phyloP scores from a whole-genome alignment of 2,329 filamentous ascomycete species.

The Alternaria consortialis region DNA sequence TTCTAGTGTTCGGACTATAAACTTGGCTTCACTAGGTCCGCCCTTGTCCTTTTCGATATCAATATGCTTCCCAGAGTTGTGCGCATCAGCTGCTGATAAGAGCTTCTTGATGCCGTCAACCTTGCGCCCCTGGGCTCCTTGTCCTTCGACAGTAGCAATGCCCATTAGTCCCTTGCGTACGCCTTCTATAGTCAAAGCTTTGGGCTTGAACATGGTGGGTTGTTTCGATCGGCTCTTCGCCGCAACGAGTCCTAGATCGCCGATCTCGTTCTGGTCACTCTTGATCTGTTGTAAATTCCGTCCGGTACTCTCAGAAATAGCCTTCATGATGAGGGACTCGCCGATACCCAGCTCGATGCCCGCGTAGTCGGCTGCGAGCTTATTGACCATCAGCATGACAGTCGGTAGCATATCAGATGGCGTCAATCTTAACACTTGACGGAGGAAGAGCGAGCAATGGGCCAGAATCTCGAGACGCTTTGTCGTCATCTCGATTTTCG shows the following conservation, averaged over 20 bases:
- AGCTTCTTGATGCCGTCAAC: constrained; percentile 96
- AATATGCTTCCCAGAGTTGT: constrained; percentile 68
- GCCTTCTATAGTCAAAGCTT: constrained; percentile 82
- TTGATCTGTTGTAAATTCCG: constrained; percentile 90
- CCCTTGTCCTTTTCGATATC: constrained; percentile 94
- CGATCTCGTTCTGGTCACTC: constrained; percentile 93
- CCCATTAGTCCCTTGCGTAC: constrained; percentile 88
- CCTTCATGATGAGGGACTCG: constrained; percentile 98
- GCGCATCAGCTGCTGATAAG: constrained; percentile 85
- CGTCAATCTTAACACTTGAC: constrained; percentile 91
- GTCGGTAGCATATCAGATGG: constrained; percentile 88
- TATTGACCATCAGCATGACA: constrained; percentile 96
- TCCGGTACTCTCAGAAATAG: constrained; percentile 93
- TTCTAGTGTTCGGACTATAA: constrained; percentile 88
- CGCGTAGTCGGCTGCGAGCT: constrained; percentile 94
- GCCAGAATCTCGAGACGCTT: constrained; percentile 89
- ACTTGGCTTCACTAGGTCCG: constrained; percentile 94
- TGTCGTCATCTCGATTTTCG: constrained; percentile 91
- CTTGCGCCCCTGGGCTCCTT: constrained; percentile 88
- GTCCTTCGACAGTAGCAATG: constrained; percentile 86
- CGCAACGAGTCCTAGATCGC: constrained; percentile 91
- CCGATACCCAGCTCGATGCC: constrained; percentile 98
- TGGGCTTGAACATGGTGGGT: constrained; percentile 98
- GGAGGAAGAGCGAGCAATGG: constrained; percentile 88
- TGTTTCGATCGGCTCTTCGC: constrained; percentile 96